Percentiles rank a stretch among this genome's conserved stretches.
Conservation (phyloP, 2,329 filamentous ascomycete genomes). For the Fusarium begoniae region DNA sequence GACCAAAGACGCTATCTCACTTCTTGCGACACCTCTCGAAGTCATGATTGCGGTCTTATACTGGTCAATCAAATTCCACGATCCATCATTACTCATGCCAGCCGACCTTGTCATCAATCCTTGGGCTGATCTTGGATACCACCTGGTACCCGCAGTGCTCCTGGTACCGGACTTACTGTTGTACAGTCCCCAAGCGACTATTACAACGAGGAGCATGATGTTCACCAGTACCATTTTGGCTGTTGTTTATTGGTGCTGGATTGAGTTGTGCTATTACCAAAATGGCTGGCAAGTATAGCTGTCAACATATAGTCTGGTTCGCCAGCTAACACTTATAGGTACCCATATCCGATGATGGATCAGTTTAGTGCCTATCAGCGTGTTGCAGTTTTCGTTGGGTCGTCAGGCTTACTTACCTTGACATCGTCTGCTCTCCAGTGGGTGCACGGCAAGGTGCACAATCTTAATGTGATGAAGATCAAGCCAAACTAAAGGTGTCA, state of each 20-base stretch:
- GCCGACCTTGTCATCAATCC: slow-evolving; percentile 6
- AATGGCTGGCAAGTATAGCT: slow-evolving; percentile 3
- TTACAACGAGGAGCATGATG: slow-evolving; percentile 3
- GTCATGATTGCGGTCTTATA: slow-evolving; percentile 5
- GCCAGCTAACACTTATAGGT: not conserved
- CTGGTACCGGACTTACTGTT: not conserved
- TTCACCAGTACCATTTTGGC: not conserved
- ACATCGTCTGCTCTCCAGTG: not conserved
- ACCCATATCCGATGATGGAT: slow-evolving; percentile 16
- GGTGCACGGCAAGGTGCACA: not conserved
- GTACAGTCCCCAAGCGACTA: not conserved
- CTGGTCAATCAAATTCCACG: slow-evolving; percentile 8
- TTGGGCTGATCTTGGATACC: slow-evolving; percentile 4
- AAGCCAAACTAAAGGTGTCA: not conserved
- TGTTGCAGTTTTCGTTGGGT: slow-evolving; percentile 1
- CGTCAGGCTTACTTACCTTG: not conserved
- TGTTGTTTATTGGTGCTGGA: slow-evolving; percentile 8
- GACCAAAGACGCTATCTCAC: not conserved
- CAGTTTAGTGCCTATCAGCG: not conserved
- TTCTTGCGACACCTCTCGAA: slow-evolving; percentile 4
- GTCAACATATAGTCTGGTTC: fast-evolving
- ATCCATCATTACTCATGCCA: slow-evolving; percentile 6
- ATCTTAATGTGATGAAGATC: not conserved
- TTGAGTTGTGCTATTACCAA: slow-evolving; percentile 6
- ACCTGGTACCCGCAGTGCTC: not conserved